phyloP scores from a whole-genome alignment of 2,329 filamentous ascomycete species.

The Chaetomiaceae sp. region DNA sequence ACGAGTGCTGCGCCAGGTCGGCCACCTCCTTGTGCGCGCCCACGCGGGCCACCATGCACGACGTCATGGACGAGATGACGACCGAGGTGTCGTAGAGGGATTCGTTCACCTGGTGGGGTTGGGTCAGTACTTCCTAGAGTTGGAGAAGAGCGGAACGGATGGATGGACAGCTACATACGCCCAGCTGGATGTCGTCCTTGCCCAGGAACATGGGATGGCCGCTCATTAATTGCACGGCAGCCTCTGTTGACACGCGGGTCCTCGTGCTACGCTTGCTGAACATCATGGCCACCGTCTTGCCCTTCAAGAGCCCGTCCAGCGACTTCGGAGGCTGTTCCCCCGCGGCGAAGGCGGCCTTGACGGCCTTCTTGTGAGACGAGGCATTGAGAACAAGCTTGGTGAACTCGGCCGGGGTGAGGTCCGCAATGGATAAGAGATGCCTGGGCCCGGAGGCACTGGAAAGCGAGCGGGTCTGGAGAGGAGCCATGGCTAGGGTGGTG shows the following conservation, averaged over 20 bases:
- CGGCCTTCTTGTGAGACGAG: conserved; percentile 64
- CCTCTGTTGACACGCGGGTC: conserved; percentile 89
- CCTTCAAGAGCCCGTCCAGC: conserved; percentile 59
- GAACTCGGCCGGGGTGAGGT: conserved; percentile 76
- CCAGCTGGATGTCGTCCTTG: conserved; percentile 92
- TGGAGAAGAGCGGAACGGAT: conserved; percentile 17
- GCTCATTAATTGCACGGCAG: conserved; percentile 79
- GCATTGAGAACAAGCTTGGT: conserved; percentile 80
- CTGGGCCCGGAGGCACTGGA: conserved; percentile 52
- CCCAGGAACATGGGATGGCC: conserved; percentile 96
- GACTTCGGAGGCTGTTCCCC: conserved; percentile 51
- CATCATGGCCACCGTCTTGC: conserved; percentile 87
- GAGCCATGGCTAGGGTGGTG: conserved; percentile 24
- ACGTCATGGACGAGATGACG: conserved; percentile 92
- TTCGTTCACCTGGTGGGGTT: conserved; percentile 67
- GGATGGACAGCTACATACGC: conserved; percentile 48
- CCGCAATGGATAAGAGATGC: conserved; percentile 87
- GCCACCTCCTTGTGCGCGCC: conserved; percentile 71
- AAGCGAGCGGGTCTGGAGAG: conserved; percentile 41
- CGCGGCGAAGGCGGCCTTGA: conserved; percentile 52
- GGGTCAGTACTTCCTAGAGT: neutral
- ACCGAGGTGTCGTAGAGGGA: conserved; percentile 86
- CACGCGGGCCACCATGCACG: conserved; percentile 75
- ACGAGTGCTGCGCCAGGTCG: conserved; percentile 64
- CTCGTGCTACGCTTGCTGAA: conserved; percentile 95